Percentiles rank a stretch among this genome's conserved stretches.
Conservation (phyloP, 73 alveolate species). For the Durusdinium trenchii region DNA sequence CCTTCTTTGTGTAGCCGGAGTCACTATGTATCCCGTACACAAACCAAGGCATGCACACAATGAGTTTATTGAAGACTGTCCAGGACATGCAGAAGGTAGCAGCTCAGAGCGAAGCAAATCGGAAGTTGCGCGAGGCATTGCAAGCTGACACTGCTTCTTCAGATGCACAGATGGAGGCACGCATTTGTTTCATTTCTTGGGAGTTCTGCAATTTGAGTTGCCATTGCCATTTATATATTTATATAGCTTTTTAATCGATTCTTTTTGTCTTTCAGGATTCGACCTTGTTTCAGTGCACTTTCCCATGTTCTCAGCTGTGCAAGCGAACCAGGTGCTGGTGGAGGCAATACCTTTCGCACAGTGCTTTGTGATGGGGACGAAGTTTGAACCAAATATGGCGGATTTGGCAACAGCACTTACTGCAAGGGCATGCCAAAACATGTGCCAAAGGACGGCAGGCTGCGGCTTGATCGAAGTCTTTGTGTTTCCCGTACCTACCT, state of each 20-base stretch:
- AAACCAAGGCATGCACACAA: background rate
- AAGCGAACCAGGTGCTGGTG: conserved; percentile 26
- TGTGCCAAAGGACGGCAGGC: conserved; percentile 44
- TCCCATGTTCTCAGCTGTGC: background rate
- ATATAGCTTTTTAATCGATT: too few relatives aligned
- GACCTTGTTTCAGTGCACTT: too few relatives aligned
- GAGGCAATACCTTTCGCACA: conserved; percentile 66
- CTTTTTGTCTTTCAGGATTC: too few relatives aligned
- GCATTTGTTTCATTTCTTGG: too few relatives aligned
- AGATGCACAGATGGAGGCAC: conserved; percentile 6
- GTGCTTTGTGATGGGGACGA: conserved; percentile 71
- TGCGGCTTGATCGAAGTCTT: conserved; percentile 7
- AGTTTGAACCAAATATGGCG: conserved; percentile 26
- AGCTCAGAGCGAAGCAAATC: conserved; percentile 58
- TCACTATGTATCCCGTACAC: background rate
- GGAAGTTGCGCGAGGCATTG: conserved; percentile 29
- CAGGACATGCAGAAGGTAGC: conserved; percentile 72
- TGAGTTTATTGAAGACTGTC: background rate
- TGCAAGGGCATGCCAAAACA: conserved; percentile 38
- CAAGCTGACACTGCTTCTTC: conserved; percentile 72
- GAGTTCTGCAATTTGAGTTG: too few relatives aligned
- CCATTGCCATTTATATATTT: too few relatives aligned
- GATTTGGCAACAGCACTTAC: conserved; percentile 16
- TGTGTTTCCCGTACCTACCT: background rate
- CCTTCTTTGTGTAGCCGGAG: background rate